Evolutionary conservation across 1,284 basidiomycete species (phyloP).

Genomic region (Tetrapyrgos nigripes): DNA sequence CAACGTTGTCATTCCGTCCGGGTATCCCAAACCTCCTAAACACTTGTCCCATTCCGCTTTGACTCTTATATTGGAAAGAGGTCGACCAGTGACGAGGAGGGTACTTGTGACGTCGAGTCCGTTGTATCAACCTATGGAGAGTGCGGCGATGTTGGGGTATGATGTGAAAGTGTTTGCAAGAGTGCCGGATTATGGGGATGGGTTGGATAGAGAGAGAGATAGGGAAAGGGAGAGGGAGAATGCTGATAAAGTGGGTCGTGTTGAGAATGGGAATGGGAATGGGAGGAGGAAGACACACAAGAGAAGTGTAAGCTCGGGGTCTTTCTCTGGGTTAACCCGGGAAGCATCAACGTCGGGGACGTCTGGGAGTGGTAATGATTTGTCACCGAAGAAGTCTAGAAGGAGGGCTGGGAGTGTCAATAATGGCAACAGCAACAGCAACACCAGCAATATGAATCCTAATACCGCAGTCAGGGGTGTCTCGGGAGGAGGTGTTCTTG

Average conservation of each 20-base stretch:
- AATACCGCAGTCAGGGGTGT: neutral
- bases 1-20: conserved; percentile 13
- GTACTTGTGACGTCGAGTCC: conserved; percentile 85
- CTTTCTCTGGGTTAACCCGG: conserved; percentile 1
- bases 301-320: conserved; percentile 18
- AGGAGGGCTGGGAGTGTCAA: conserved; percentile 16
- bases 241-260: neutral
- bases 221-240: conserved; percentile 10
- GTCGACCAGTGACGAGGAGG: conserved; percentile 68
- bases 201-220: conserved; percentile 56
- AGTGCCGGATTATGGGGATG: conserved; percentile 76
- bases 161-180: conserved; percentile 80
- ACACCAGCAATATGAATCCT: conserved; percentile 1
- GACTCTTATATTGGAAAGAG: conserved; percentile 75
- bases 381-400: conserved; percentile 10
- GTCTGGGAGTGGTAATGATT: neutral
- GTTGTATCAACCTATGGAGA: conserved; percentile 81
- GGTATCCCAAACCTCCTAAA: conserved; percentile 28
- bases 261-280: conserved; percentile 18
- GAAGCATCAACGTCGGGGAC: neutral
- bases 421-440: conserved; percentile 7
- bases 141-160: conserved; percentile 78
- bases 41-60: conserved; percentile 75
- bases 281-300: conserved; percentile 14
- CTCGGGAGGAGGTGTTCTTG: neutral